Percentiles rank a stretch among this genome's conserved stretches.
Conservation (phyloP, 116 monocot species). For the Thalassia testudinum region DNA sequence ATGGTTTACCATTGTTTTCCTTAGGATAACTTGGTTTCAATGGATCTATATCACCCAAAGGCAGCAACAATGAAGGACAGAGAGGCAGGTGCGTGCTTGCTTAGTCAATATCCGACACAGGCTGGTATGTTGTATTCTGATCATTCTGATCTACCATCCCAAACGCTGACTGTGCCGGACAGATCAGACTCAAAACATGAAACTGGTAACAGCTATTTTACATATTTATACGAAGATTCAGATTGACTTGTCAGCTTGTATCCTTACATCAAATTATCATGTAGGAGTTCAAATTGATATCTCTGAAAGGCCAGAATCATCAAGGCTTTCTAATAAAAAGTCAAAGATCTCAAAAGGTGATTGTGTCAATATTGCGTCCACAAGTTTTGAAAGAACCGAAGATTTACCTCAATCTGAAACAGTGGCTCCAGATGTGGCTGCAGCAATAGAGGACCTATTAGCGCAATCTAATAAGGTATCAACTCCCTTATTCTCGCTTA, state of each 20-base stretch:
- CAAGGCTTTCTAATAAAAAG: conserved; percentile 21
- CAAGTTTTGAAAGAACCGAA: no score
- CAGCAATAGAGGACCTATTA: conserved; percentile 81
- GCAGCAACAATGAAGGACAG: conserved; percentile 53
- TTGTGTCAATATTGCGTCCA: neutral
- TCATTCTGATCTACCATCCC: conserved; percentile 19
- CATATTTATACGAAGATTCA: no score
- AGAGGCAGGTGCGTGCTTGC: conserved; percentile 68
- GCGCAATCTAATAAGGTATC: conserved; percentile 78
- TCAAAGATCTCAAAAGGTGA: conserved; percentile 23
- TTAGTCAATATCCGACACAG: conserved; percentile 78
- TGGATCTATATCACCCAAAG: conserved; percentile 61
- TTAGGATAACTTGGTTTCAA: conserved; percentile 55
- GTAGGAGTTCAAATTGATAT: neutral
- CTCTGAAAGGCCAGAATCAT: conserved; percentile 18
- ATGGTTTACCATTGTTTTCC: neutral
- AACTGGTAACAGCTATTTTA: conserved; percentile 15
- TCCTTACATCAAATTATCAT: no score
- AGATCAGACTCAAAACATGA: conserved; percentile 10
- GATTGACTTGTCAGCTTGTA: no score
- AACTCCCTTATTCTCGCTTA: neutral
- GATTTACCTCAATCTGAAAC: neutral
- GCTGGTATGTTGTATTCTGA: conserved; percentile 38
- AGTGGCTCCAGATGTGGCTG: conserved; percentile 66
- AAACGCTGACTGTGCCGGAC: conserved; percentile 20